phyloP scores from a whole-genome alignment of 257 asterid species.

The Penstemon barbatus region DNA sequence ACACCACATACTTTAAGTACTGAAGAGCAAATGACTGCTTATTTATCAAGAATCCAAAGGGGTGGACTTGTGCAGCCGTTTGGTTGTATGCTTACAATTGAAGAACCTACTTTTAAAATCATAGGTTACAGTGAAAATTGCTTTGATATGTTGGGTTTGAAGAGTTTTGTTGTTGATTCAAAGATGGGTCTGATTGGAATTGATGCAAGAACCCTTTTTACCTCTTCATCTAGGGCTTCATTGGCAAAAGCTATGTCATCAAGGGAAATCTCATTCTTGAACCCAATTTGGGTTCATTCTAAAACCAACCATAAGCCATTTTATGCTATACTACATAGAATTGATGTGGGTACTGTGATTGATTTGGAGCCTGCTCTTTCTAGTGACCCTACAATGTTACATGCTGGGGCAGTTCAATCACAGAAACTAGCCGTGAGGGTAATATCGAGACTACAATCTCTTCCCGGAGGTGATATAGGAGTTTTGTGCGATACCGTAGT shows the following conservation, averaged over 20 bases:
- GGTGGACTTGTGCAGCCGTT: slow-evolving; percentile 66
- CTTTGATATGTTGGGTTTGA: slow-evolving; percentile 48
- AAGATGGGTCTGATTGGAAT: slow-evolving; percentile 40
- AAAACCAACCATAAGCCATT: slow-evolving; percentile 40
- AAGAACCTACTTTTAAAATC: slow-evolving; percentile 42
- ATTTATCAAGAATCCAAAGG: slow-evolving; percentile 58
- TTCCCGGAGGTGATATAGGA: slow-evolving; percentile 59
- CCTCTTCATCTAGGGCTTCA: slow-evolving; percentile 40
- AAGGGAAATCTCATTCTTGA: slow-evolving; percentile 52
- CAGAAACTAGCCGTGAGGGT: slow-evolving; percentile 59
- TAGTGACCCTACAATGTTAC: slow-evolving; percentile 45
- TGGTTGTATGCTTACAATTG: slow-evolving; percentile 62
- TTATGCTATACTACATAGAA: slow-evolving; percentile 68
- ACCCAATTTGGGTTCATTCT: slow-evolving; percentile 62
- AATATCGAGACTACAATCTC: slow-evolving; percentile 51
- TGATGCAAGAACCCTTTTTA: slow-evolving; percentile 58
- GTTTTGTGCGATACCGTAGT: slow-evolving; percentile 54
- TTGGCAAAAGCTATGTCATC: slow-evolving; percentile 41
- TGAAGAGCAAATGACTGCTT: slow-evolving; percentile 40
- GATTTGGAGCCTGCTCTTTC: slow-evolving; percentile 71
- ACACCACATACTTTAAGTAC: slow-evolving; percentile 15
- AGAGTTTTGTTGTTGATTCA: slow-evolving; percentile 17
- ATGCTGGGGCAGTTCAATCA: slow-evolving; percentile 55
- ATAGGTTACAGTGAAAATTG: slow-evolving; percentile 60
- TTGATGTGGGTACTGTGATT: slow-evolving; percentile 63